Conservation (phyloP, 768 basidiomycete genomes). For the Mycena belliarum region DNA sequence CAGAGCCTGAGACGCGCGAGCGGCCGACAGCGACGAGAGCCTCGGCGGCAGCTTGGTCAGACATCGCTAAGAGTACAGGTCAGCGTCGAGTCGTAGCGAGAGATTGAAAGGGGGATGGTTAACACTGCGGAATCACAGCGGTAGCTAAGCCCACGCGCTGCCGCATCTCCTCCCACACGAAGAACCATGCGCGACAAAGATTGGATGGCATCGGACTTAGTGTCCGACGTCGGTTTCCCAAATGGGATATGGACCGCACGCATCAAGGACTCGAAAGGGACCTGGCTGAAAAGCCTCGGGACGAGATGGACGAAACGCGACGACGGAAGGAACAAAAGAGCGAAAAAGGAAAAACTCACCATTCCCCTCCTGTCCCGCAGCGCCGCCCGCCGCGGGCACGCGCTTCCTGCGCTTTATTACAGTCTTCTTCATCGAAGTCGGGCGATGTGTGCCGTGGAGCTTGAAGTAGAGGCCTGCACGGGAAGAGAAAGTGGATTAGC, state of each 20-base stretch:
- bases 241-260: too few relatives aligned
- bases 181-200: too few relatives aligned
- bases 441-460: slow-evolving; percentile 94
- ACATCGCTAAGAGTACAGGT: slow-evolving; percentile 41
- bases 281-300: too few relatives aligned
- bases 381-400: slow-evolving; percentile 83
- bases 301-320: too few relatives aligned
- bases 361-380: slow-evolving; percentile 18
- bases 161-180: too few relatives aligned
- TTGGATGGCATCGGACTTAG: too few relatives aligned
- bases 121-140: too few relatives aligned
- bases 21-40: slow-evolving; percentile 84
- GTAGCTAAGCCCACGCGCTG: too few relatives aligned
- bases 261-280: too few relatives aligned
- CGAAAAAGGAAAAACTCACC: neutral
- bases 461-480: slow-evolving; percentile 92
- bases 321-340: neutral
- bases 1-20: slow-evolving; percentile 13
- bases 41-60: slow-evolving; percentile 88
- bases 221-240: too few relatives aligned
- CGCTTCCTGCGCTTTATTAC: slow-evolving; percentile 98
- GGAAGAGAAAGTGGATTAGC: neutral
- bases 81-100: neutral
- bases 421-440: slow-evolving; percentile 98
- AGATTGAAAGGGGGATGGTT: neutral